Conservation (phyloP, 2,329 filamentous ascomycete genomes). For the Chaetomiaceae sp. region DNA sequence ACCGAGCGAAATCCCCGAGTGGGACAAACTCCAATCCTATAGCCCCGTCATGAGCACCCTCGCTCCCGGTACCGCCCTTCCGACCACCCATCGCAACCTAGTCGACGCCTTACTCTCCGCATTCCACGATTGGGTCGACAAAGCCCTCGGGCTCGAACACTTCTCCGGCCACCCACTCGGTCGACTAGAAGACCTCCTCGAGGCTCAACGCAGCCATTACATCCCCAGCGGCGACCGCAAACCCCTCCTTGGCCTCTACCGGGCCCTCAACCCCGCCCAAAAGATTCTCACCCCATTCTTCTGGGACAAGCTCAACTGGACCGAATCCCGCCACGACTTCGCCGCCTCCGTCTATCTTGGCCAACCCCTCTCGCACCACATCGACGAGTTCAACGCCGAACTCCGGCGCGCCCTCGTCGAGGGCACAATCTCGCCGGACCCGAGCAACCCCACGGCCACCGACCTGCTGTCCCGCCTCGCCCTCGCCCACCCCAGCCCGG, state of each 20-base stretch:
- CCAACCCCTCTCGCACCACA: not conserved
- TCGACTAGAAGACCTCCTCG: constrained; percentile 21
- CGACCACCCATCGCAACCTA: constrained; percentile 12
- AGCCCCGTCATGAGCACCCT: constrained; percentile 8
- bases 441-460: not conserved
- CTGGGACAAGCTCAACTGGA: constrained; percentile 30
- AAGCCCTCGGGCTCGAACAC: not conserved
- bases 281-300: constrained; percentile 36
- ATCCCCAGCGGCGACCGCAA: constrained; percentile 32
- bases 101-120: constrained; percentile 2
- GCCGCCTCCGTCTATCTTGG: not conserved
- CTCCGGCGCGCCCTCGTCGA: not conserved
- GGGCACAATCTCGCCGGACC: no score
- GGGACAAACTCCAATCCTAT: constrained; percentile 29
- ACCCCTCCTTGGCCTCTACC: constrained; percentile 26
- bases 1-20: constrained; percentile 30
- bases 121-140: constrained; percentile 14
- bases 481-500: not conserved
- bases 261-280: constrained; percentile 31
- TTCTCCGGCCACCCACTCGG: not conserved
- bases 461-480: not conserved
- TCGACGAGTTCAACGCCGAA: not conserved
- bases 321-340: not conserved
- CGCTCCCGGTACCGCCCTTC: not conserved
- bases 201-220: constrained; percentile 37